Base-by-base conservation (phyloP, 192 early-diverging fungal genomes). In the Cetraspora pellucida region DNA sequence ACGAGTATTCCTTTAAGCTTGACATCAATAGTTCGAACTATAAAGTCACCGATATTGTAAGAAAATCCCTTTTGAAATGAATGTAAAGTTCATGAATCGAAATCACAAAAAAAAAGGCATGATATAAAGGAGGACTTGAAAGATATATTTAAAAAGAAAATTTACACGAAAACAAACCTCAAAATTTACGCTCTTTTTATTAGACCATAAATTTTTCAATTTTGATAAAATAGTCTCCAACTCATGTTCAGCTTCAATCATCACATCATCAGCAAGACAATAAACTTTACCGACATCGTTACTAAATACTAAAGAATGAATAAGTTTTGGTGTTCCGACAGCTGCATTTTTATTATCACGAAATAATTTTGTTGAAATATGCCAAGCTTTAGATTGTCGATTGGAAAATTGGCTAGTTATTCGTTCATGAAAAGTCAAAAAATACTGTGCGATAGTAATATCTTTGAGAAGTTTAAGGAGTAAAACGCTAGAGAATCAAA, bases 241-340 rank as follows among this genome's bases (percentile, higher is more conserved):
- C 59, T 85, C 84, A 44, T 73, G 72, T 75, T 85, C 82, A 25
- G 80, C 82, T 69, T 82, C 84, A 1, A 85, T 72, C 8, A 85
- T 77, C 10, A 83, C 82, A 58, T 82, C 76, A 6, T 85, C 84
- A 0, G 82, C 82, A 77, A 85, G 80, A 64, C 83, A 85, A 73
- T 85, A 85, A 21, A 60, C 28, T 16, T 60, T 60, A 60, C 13
- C 28, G 27, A 27, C 19, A 10, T 60, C 28, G 13, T 60, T n/a
- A 16, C 37, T 37, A 37, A 60, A 60, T 60, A n/a, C 23, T 30
- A 27, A 28, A 28, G 58, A 28, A 28, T 60, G 16, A 21, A 60
- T 60, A 28, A 25, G 19, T 60, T 60, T 60, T 28, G 11, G 25
- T 27, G 21, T 16, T 28, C 14, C 25, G 1, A 23, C 27, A 60